Conservation (phyloP, 257 asterid genomes). For the Solanum phureja region DNA sequence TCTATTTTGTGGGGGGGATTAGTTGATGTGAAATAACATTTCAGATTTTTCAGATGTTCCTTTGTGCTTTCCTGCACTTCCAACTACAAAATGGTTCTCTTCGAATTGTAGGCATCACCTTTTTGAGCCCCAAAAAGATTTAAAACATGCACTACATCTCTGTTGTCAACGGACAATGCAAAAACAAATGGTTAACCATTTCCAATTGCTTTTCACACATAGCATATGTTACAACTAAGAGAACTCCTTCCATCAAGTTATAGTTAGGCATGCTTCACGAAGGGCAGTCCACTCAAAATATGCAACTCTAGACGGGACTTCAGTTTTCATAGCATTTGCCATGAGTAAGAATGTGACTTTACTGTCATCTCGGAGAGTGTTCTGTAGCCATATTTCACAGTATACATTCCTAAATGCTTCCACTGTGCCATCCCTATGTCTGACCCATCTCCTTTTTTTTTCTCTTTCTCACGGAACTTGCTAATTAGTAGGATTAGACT, state of each 20-base stretch:
- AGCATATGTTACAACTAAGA: not conserved
- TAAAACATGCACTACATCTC: not conserved
- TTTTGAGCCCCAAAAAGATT: not conserved
- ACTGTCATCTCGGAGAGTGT: not conserved
- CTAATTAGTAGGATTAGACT: not conserved
- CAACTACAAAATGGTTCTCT: not conserved
- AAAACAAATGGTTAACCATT: not conserved
- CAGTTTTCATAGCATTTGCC: not conserved
- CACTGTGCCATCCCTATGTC: not conserved
- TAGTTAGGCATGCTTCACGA: not conserved
- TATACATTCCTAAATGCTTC: not conserved
- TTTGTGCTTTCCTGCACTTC: not conserved
- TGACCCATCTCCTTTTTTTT: not conserved
- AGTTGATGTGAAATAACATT: not conserved
- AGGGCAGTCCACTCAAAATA: not conserved
- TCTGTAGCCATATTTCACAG: not conserved
- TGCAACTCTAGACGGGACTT: not conserved
- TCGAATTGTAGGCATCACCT: not conserved
- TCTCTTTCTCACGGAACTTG: not conserved
- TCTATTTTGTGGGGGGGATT: not conserved
- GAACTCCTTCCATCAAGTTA: not conserved
- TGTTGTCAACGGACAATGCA: not conserved
- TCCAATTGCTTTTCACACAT: not conserved
- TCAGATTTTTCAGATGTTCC: not conserved
- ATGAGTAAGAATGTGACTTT: not conserved